These are phyloP conservation scores for Oryza nivara DNA, from an alignment of 176 grass and related monocot species.

Conservation along the genomic window DNA sequence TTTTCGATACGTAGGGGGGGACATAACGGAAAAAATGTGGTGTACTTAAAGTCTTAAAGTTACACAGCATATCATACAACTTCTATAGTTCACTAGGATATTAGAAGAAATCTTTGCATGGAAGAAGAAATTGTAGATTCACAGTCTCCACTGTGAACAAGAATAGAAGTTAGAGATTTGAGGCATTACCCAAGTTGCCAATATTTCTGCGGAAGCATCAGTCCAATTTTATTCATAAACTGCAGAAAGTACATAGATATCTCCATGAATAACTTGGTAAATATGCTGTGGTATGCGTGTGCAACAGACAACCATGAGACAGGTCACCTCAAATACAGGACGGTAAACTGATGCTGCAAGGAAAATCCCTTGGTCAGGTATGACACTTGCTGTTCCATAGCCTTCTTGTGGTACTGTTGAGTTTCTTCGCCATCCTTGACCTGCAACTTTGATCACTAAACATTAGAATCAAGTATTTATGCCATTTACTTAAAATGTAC, in stretches of 20 bases:
- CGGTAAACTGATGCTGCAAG: conserved; percentile 94
- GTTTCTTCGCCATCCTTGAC: conserved; percentile 93
- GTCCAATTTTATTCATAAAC: conserved; percentile 93
- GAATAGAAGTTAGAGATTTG: conserved; percentile 31
- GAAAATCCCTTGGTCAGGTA: conserved; percentile 98
- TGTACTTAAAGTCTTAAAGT: neutral
- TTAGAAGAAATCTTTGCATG: conserved; percentile 15
- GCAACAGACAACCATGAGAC: conserved; percentile 17
- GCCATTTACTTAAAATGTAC: neutral
- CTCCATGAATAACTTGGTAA: conserved; percentile 37
- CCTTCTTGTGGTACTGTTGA: conserved; percentile 85
- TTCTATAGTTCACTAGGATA: neutral
- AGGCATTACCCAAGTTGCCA: conserved; percentile 74
- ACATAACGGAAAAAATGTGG: neutral
- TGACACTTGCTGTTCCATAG: conserved; percentile 83
- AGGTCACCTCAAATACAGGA: conserved; percentile 89
- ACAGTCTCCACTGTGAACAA: conserved; percentile 29
- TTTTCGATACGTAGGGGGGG: neutral
- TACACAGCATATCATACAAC: neutral
- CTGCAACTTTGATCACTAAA: conserved; percentile 41
- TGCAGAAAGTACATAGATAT: conserved; percentile 48
- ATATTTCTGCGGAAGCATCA: conserved; percentile 84
- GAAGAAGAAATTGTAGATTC: conserved; percentile 27
- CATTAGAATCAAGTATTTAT: conserved; percentile 37
- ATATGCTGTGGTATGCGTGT: conserved; percentile 7